A percentile compares a stretch with the other conserved stretches of the same genome.
phyloP scores from a whole-genome alignment of 2,329 filamentous ascomycete genomes.

The Colletotrichum higginsianum region DNA sequence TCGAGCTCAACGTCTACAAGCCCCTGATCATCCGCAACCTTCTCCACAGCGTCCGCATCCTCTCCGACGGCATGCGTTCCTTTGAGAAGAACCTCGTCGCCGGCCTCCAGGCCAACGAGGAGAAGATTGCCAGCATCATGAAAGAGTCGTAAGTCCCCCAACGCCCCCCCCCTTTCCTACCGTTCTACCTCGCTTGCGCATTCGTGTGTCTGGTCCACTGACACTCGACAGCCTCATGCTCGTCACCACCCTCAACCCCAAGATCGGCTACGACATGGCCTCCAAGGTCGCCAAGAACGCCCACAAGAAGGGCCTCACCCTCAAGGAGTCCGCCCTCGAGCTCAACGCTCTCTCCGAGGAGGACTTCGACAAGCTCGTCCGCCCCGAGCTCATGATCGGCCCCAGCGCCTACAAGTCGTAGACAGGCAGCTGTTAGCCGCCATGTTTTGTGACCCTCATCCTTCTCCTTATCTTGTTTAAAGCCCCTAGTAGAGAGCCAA shows the following conservation, averaged over 20 bases:
- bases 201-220: constrained; percentile 36
- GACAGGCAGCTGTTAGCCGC: constrained; percentile 15
- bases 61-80: constrained; percentile 93
- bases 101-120: constrained; percentile 93
- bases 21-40: constrained; percentile 96
- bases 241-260: constrained; percentile 96
- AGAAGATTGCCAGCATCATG: constrained; percentile 89
- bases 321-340: constrained; percentile 95
- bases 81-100: constrained; percentile 95
- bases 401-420: constrained; percentile 76
- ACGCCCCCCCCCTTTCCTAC: no score
- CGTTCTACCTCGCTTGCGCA: background rate
- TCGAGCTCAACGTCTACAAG: constrained; percentile 99
- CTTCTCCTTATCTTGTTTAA: background rate
- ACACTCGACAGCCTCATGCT: constrained; percentile 85
- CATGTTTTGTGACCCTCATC: constrained; percentile 12
- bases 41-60: constrained; percentile 89
- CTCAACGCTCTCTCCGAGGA: constrained; percentile 88
- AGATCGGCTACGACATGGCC: constrained; percentile 98
- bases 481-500: constrained; percentile 4
- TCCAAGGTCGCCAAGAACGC: constrained; percentile 98
- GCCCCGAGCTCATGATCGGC: constrained; percentile 94
- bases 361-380: constrained; percentile 92
- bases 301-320: constrained; percentile 96
- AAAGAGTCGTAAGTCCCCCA: constrained; percentile 84